Percentiles rank a stretch among this genome's conserved stretches.
Conservation (phyloP, 345 rosid species). For the Bretschneidera sinensis region DNA sequence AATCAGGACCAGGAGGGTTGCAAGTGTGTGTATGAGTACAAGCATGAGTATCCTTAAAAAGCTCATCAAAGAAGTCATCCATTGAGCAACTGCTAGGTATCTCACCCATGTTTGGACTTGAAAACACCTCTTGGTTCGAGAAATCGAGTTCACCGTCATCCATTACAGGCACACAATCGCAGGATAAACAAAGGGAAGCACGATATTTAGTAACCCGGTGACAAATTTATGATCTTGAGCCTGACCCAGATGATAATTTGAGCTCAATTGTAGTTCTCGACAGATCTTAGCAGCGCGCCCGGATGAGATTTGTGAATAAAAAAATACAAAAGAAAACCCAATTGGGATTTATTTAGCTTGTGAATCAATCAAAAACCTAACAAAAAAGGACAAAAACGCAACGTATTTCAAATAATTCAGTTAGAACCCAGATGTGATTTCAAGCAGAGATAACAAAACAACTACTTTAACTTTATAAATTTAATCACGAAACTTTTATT, state of each 20-base stretch:
- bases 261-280: constrained; percentile 5
- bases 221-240: constrained; percentile 19
- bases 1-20: constrained; percentile 89
- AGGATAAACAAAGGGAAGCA: neutral
- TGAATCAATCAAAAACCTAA: neutral
- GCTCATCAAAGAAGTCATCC: constrained; percentile 68
- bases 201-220: neutral
- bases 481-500: neutral
- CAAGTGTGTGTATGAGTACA: constrained; percentile 96
- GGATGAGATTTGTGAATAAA: neutral
- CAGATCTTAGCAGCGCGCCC: constrained; percentile 4
- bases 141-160: constrained; percentile 94
- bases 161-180: constrained; percentile 31
- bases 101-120: constrained; percentile 48
- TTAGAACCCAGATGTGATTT: constrained; percentile 3
- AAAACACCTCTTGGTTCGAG: constrained; percentile 71
- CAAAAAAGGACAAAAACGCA: neutral
- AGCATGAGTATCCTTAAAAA: constrained; percentile 62
- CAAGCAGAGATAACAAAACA: neutral
- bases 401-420: constrained; percentile 9
- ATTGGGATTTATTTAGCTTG: neutral
- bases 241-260: constrained; percentile 13
- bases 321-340: constrained; percentile 7
- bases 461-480: neutral
- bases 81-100: constrained; percentile 64